Evolutionary conservation across 768 basidiomycete species (phyloP), one percentile per base, ranked within the genome.

Genomic region (Stropharia rugosoannulata): DNA sequence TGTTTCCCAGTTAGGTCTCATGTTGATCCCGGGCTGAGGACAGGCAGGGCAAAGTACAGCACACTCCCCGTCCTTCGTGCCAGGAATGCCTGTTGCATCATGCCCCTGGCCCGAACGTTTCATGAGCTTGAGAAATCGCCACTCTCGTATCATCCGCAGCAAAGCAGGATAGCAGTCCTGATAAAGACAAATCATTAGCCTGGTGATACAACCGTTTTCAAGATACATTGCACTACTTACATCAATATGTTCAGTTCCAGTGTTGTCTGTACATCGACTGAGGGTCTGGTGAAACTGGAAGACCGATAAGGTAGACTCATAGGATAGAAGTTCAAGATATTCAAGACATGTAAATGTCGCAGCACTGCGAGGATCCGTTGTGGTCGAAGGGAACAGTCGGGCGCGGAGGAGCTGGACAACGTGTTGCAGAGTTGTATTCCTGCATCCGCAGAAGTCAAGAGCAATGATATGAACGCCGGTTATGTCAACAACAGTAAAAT

Each of bases 251-350:
- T n/a, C 29, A 0, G 62, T 51, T 0, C 70, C 69, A 6, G 64
- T 68, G 50, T 75, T 76, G 46, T 75, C 68, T 0, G 70, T 70
- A 13, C 54, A 32, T 3, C 63, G 56, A 1, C 40, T 59, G 1
- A 76, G 44, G 0, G 64, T 36, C 0, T 56, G 53, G 49, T 73
- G 75, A 52, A 68, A 76, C 36, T 74, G 68, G 32, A 59, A 74
- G 0, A 53, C 63, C 0, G 69, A 72, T 0, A 65, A 32, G 49
- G 75, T 76, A 0, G 66, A 70, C 29, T 70, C 63, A 12, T 73
- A 65, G 0, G 64, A 64, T 4, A 72, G 54, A 3, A 70, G 25
- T 11, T 78, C 74, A 43, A 73, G 76, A 2, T 55, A 44, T 11
- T 68, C 51, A 0, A 76, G 62, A 5, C 69, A 56, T 0, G 36